Evolutionary conservation across 352 stramenopile genomes (phyloP).

Genomic region (Phytophthora uliginosa): DNA sequence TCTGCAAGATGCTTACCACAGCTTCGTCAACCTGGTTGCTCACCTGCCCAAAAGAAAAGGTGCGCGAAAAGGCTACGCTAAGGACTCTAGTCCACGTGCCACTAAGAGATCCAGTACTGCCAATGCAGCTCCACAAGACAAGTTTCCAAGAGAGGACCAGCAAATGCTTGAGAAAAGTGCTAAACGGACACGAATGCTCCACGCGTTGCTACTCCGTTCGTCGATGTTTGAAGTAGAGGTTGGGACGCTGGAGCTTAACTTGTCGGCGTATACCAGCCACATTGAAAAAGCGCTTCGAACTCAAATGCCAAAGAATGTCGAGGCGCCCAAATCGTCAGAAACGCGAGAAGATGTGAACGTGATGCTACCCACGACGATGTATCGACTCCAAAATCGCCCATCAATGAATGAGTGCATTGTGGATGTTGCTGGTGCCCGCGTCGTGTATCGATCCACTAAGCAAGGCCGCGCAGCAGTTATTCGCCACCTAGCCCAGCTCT

Average conservation of each 20-base stretch:
- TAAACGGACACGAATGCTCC: constrained; percentile 57
- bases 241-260: constrained; percentile 52
- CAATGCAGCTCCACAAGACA: neutral
- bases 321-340: constrained; percentile 29
- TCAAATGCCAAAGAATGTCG: constrained; percentile 1
- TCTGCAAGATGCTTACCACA: constrained; percentile 56
- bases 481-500: constrained; percentile 53
- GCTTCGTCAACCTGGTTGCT: constrained; percentile 50
- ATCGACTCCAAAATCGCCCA: constrained; percentile 61
- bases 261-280: constrained; percentile 58
- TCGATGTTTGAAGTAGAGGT: constrained; percentile 64
- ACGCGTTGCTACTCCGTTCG: constrained; percentile 61
- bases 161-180: constrained; percentile 37
- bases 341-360: constrained; percentile 60
- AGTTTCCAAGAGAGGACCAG: constrained; percentile 6
- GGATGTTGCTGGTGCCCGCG: constrained; percentile 46
- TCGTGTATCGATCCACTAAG: constrained; percentile 69
- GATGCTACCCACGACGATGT: constrained; percentile 38
- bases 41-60: constrained; percentile 43
- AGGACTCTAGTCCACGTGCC: constrained; percentile 19
- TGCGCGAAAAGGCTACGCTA: neutral
- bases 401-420: constrained; percentile 66
- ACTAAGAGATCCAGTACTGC: constrained; percentile 11
- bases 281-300: constrained; percentile 46
- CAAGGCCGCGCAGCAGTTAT: constrained; percentile 66